Evolutionary conservation across 805 yeast species (phyloP).

Genomic region (Blastobotrys muscicola): DNA sequence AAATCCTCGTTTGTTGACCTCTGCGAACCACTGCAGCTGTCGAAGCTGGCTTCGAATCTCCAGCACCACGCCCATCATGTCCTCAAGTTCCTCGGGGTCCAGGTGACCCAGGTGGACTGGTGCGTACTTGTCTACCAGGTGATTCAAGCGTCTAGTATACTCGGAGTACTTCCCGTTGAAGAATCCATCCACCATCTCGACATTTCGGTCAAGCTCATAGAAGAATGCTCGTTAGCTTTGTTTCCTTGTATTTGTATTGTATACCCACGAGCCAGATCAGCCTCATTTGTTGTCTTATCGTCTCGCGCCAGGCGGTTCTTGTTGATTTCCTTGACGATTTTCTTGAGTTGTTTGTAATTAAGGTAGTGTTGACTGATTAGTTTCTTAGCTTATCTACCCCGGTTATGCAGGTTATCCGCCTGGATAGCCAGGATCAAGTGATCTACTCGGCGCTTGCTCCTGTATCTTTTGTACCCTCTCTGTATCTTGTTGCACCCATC

Average conservation of each 20-base stretch:
- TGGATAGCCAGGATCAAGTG: no score
- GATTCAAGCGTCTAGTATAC: constrained; percentile 57
- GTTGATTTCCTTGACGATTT: constrained; percentile 56
- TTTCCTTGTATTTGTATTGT: neutral
- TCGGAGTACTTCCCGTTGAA: constrained; percentile 66
- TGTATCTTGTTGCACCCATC: no score
- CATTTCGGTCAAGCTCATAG: constrained; percentile 66
- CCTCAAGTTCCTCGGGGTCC: constrained; percentile 51
- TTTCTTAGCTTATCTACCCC: neutral
- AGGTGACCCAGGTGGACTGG: constrained; percentile 19
- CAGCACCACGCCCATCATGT: constrained; percentile 54
- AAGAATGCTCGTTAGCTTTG: constrained; percentile 51
- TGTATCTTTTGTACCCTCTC: no score
- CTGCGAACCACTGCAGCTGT: constrained; percentile 89
- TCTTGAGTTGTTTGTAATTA: constrained; percentile 78
- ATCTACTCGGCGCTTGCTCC: no score
- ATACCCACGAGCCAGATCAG: constrained; percentile 14
- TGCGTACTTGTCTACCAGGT: constrained; percentile 26
- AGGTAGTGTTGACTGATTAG: constrained; percentile 48
- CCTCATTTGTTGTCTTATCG: constrained; percentile 1
- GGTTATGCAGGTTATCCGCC: neutral
- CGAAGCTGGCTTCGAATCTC: constrained; percentile 70
- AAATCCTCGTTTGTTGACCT: constrained; percentile 82
- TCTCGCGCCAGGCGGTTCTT: constrained; percentile 20
- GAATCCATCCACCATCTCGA: constrained; percentile 73